Conservation (phyloP, 495 filamentous ascomycete genomes). For the Neurospora terricola region DNA sequence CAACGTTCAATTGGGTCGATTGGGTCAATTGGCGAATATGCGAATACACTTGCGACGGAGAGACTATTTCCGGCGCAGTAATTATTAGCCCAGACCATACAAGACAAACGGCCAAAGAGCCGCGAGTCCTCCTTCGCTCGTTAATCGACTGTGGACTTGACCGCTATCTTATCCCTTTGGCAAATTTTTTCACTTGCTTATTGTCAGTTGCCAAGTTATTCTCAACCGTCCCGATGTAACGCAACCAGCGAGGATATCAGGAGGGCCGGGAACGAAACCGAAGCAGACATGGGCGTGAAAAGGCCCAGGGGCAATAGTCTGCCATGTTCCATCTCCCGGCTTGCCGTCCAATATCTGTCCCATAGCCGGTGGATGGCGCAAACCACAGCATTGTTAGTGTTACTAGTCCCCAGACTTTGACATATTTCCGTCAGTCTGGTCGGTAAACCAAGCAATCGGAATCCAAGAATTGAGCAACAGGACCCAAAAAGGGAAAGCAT, state of each 20-base stretch:
- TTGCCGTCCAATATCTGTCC: not conserved
- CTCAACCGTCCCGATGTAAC: no score
- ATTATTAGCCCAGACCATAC: not conserved
- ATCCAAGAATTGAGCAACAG: not conserved
- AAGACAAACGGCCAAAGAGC: not conserved
- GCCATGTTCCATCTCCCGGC: not conserved
- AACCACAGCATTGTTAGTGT: not conserved
- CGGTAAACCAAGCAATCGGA: not conserved
- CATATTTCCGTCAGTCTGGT: not conserved
- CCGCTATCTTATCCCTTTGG: no score
- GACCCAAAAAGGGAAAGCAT: no score
- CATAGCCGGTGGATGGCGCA: not conserved
- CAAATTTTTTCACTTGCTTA: no score
- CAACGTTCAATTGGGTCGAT: not conserved
- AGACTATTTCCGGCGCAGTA: no score
- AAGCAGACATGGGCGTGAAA: not conserved
- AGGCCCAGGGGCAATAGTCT: not conserved
- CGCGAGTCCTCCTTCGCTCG: not conserved
- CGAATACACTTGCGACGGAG: not conserved
- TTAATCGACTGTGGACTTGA: no score
- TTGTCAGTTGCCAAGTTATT: no score
- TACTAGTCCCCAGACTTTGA: not conserved
- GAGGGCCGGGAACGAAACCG: not conserved
- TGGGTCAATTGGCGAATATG: not conserved
- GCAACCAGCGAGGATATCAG: not conserved